Evolutionary conservation across 2,329 filamentous ascomycete species (phyloP), one percentile per base, ranked within the genome.

Genomic region (Cercospora beticola): DNA sequence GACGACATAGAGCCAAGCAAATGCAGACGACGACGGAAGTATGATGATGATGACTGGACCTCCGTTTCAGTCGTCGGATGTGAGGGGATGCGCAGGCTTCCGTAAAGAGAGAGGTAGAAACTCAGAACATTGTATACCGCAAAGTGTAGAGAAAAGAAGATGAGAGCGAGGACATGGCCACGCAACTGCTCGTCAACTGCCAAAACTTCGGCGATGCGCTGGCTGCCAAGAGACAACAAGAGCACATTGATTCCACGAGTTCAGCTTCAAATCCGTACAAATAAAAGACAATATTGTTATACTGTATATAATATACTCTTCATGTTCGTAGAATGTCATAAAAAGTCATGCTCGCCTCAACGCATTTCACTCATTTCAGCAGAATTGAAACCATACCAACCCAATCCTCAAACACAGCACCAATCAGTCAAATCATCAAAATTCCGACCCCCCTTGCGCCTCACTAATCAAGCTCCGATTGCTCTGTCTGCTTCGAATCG

Each of bases 401-500:
- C 31, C 31, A 33, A 33, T 33, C 31, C 31, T 33, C 31, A 33
- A 46, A 46, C 40, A 46, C 40, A 46, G 4, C 40, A 14, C 9
- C 40, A 7, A 21, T 46, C 7, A 49, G 12, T 49, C 46, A 30
- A 40, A 40, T 54, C 30, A 9, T 68, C 68, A 75, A 65, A 73
- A 71, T 26, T 65, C 69, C 62, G 70, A 68, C 66, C 73, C 72
- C 16, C 72, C 73, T 3, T 66, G 69, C 18, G 65, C 71, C 52
- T 73, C 72, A 65, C 76, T 78, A 5, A 78, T 67, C 72, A 79
- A 65, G 70, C 78, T 79, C 62, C 73, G 71, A 54, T 60, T 69
- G 62, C 72, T 74, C 65, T 68, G 68, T 63, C 71, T 64, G 63
- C 74, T 73, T 62, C 74, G 70, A 18, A 76, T 74, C 18, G 76